These are phyloP conservation scores for Dysphania ambrosioides DNA, from an alignment of 148 eudicot species.

Conservation along the genomic window DNA sequence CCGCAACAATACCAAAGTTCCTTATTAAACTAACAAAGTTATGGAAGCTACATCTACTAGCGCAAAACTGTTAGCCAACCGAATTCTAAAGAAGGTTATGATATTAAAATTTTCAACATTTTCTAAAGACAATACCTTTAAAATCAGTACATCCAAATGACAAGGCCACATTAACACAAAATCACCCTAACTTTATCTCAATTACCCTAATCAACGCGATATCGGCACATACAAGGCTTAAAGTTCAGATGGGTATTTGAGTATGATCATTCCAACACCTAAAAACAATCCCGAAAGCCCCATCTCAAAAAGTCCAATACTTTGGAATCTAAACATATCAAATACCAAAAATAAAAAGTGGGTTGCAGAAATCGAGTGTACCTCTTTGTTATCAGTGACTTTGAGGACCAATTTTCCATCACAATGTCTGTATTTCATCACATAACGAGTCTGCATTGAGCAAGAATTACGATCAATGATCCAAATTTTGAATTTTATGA, in stretches of 20 bases:
- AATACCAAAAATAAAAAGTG: background rate
- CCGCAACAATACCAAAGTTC: too few species aligned
- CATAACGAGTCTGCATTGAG: slow-evolving; percentile 59
- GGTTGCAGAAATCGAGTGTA: slow-evolving; percentile 16
- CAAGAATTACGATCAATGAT: background rate
- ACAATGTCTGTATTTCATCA: slow-evolving; percentile 81
- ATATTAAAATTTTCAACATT: background rate
- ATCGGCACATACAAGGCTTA: background rate
- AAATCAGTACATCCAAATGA: background rate
- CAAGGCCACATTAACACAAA: background rate
- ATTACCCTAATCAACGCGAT: background rate
- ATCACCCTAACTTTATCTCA: background rate
- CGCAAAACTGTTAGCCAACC: background rate
- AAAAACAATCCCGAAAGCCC: background rate
- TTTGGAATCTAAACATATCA: background rate
- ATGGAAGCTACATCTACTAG: too few species aligned
- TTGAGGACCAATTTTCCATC: slow-evolving; percentile 94
- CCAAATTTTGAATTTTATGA: background rate
- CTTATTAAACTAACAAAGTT: too few species aligned
- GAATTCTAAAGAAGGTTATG: background rate
- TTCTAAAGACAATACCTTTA: background rate
- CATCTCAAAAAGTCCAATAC: background rate
- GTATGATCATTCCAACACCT: background rate
- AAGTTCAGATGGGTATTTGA: background rate
- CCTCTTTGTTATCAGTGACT: slow-evolving; percentile 88